A percentile compares a stretch with the other conserved stretches of the same genome.
Conservation (phyloP, 768 basidiomycete genomes). For the Pleurotus platypus region DNA sequence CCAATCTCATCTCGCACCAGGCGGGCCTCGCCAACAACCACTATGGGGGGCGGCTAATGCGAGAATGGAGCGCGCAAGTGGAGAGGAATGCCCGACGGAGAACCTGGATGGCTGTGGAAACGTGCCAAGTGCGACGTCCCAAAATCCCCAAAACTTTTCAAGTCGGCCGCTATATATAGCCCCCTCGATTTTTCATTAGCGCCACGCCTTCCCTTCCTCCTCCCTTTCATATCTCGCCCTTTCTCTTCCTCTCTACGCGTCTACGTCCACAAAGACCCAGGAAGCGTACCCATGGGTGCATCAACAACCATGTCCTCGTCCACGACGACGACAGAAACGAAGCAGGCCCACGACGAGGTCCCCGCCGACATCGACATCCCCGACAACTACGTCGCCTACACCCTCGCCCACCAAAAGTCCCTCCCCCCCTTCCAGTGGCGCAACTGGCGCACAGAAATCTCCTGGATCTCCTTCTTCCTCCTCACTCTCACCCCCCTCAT, state of each 20-base stretch:
- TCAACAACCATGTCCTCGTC: neutral
- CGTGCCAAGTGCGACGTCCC: neutral
- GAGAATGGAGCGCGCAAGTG: too few species aligned
- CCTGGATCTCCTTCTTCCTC: conserved; percentile 74
- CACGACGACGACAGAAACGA: neutral
- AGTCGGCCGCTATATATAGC: neutral
- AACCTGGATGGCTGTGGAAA: too few species aligned
- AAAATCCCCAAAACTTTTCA: conserved; percentile 1
- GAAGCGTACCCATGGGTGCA: too few species aligned
- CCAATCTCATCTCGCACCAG: too few species aligned
- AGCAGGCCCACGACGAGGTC: neutral
- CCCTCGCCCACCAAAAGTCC: conserved; percentile 62
- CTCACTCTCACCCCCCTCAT: conserved; percentile 73
- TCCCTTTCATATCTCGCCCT: neutral
- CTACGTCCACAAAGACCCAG: too few species aligned
- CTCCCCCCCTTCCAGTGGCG: conserved; percentile 65
- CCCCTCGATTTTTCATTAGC: neutral
- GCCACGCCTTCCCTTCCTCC: neutral
- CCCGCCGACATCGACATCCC: conserved; percentile 56
- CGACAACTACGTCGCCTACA: conserved; percentile 84
- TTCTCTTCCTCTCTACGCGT: too few species aligned
- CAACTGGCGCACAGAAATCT: conserved; percentile 59
- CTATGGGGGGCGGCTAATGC: too few species aligned
- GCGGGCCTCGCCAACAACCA: too few species aligned
- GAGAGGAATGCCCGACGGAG: too few species aligned